Evolutionary conservation across 306 rosid genomes (phyloP).

Genomic region (Vicia sativa): DNA sequence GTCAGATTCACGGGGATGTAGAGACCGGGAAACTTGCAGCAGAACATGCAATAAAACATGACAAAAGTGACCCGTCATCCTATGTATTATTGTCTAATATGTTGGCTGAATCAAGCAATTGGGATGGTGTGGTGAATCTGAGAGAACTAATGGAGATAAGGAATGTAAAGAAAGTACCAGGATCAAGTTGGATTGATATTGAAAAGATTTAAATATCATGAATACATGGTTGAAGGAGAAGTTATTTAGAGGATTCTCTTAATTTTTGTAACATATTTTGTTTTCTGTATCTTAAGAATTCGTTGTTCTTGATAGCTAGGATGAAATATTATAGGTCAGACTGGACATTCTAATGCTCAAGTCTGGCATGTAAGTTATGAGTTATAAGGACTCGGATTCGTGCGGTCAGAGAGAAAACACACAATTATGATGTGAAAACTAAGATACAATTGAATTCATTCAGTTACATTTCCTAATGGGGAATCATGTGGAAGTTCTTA

Average conservation of each 20-base stretch:
- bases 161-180: conserved; percentile 71
- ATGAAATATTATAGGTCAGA: neutral
- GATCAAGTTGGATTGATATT: conserved; percentile 67
- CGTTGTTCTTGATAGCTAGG: neutral
- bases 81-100: conserved; percentile 71
- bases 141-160: conserved; percentile 69
- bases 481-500: neutral
- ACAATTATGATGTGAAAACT: neutral
- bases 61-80: conserved; percentile 63
- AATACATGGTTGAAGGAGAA: conserved; percentile 1
- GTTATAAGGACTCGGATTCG: neutral
- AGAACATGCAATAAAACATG: conserved; percentile 48
- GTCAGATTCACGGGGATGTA: conserved; percentile 62
- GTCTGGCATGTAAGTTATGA: neutral
- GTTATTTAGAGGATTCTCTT: neutral
- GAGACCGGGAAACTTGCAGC: conserved; percentile 70
- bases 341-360: neutral
- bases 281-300: neutral
- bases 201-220: conserved; percentile 27
- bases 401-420: neutral
- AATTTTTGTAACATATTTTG: neutral
- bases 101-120: conserved; percentile 63
- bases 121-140: conserved; percentile 57
- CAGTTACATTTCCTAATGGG: neutral
- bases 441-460: conserved; percentile 1